Evolutionary conservation across 2,329 filamentous ascomycete genomes (phyloP), one percentile per base, ranked within the genome.

Genomic region (Alternaria longipes): DNA sequence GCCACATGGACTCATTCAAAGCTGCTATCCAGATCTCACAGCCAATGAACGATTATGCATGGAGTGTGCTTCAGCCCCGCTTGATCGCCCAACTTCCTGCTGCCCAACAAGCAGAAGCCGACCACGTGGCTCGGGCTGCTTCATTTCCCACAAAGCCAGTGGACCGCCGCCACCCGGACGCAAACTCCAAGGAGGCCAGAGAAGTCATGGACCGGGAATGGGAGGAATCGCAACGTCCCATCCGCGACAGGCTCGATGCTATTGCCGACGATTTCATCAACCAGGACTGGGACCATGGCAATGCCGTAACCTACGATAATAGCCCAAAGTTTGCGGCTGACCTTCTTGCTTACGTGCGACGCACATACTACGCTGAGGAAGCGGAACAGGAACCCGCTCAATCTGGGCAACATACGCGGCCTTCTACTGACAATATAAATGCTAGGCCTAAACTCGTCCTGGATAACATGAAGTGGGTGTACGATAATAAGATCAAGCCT

Each of bases 381-480:
- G 80, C 83, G 42, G 84, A 87, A 66, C 83, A 88, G 54, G 83
- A 84, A 54, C 80, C 81, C 40, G 80, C 81, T 47, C 65, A 51
- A 16, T 36, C 44, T 14, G 56, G 47, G 7, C 50, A 57, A 20
- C 59, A 61, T 30, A 44, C 22, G 9, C 44, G 22, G 53, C 41
- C 46, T 20, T 40, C 56, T 32, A 59, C 66, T 63, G 54, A 65
- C 26, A 41, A 53, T 30, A 47, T 59, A 47, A 83, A 86, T 7
- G 86, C 83, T 68, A 87, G 84, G 26, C 84, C 87, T 74, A 89
- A 85, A 72, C 81, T 94, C 54, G 91, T 89, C 1, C 80, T 95
- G 67, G 91, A 94, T 73, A 93, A 94, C 72, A 93, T 95, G 91
- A 94, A 91, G 77, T 94, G 90, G 88, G 82, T 94, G 30, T 94